Evolutionary conservation across 768 basidiomycete species (phyloP).

Genomic region (Kwoniella shandongensis): DNA sequence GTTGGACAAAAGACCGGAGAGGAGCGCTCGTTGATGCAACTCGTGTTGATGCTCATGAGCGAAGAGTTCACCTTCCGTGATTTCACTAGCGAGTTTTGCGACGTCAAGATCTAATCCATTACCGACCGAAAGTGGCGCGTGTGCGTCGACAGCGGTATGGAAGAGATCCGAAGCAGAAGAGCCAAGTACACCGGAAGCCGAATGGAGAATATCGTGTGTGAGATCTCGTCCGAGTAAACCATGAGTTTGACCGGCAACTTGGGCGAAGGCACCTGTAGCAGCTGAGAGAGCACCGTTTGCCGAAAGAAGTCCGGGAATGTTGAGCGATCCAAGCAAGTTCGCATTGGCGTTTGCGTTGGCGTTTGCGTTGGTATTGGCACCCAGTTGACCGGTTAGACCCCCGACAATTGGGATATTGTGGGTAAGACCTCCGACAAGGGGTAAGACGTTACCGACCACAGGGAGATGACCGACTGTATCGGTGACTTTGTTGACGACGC

Average conservation of each 20-base stretch:
- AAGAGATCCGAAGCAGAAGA: background rate
- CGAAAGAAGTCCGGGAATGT: background rate
- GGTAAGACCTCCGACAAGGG: constrained; percentile 12
- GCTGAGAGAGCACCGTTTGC: background rate
- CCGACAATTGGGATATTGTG: constrained; percentile 18
- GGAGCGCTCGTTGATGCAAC: constrained; percentile 14
- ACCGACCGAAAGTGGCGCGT: background rate
- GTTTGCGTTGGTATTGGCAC: constrained; percentile 5
- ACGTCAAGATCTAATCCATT: constrained; percentile 1
- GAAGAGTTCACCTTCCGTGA: constrained; percentile 17
- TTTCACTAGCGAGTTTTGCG: constrained; percentile 7
- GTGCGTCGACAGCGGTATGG: background rate
- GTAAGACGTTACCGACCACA: constrained; percentile 18
- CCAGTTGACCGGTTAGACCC: constrained; percentile 11
- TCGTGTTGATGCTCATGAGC: constrained; percentile 1
- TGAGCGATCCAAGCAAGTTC: background rate
- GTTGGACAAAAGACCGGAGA: constrained; percentile 13
- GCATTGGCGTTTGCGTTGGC: constrained; percentile 6
- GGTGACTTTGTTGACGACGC: constrained; percentile 9
- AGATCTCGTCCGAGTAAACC: constrained; percentile 12
- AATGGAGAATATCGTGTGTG: background rate
- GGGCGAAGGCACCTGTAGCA: background rate
- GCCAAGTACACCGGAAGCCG: background rate
- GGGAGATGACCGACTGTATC: constrained; percentile 16
- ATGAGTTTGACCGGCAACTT: background rate